Conservation (phyloP, 1,284 basidiomycete species). For the Porodaedalea pini region DNA sequence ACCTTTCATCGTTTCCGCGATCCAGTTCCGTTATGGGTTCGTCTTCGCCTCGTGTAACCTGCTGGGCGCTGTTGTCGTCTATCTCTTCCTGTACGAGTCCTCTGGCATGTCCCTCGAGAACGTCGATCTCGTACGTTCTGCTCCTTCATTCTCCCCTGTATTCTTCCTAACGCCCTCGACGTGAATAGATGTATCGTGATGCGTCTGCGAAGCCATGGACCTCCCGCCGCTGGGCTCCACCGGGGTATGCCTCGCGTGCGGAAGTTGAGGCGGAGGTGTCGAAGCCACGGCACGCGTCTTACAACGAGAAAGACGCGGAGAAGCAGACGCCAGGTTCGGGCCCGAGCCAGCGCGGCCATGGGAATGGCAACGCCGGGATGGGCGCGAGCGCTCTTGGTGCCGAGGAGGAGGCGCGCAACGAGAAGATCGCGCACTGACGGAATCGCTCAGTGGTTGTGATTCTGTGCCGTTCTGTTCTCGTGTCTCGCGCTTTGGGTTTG, state of each 20-base stretch:
- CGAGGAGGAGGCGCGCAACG: slow-evolving; percentile 22
- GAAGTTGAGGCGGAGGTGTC: slow-evolving; percentile 39
- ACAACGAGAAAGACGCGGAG: neutral
- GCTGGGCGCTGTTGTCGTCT: slow-evolving; percentile 61
- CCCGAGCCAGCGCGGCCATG: slow-evolving; percentile 4
- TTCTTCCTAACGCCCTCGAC: slow-evolving; percentile 1
- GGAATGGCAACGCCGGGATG: neutral
- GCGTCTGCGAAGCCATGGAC: slow-evolving; percentile 66
- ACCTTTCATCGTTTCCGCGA: slow-evolving; percentile 57
- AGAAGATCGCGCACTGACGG: too few relatives aligned
- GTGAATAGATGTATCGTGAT: slow-evolving; percentile 66
- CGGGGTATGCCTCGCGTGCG: slow-evolving; percentile 41
- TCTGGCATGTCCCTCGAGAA: slow-evolving; percentile 66
- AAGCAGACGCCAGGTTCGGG: slow-evolving; percentile 10
- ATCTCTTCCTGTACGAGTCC: slow-evolving; percentile 77
- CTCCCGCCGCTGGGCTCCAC: slow-evolving; percentile 52
- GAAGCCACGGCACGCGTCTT: neutral
- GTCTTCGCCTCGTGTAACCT: slow-evolving; percentile 62
- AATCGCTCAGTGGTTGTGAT: too few relatives aligned
- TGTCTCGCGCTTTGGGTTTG: too few relatives aligned
- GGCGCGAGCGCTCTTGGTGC: slow-evolving; percentile 19
- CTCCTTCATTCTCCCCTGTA: slow-evolving; percentile 6
- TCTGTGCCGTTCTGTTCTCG: too few relatives aligned
- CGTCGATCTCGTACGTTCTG: slow-evolving; percentile 51
- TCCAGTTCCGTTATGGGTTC: slow-evolving; percentile 68